Evolutionary conservation across 176 grass and related monocot genomes (phyloP).

Genomic region (Carex myosuroides): DNA sequence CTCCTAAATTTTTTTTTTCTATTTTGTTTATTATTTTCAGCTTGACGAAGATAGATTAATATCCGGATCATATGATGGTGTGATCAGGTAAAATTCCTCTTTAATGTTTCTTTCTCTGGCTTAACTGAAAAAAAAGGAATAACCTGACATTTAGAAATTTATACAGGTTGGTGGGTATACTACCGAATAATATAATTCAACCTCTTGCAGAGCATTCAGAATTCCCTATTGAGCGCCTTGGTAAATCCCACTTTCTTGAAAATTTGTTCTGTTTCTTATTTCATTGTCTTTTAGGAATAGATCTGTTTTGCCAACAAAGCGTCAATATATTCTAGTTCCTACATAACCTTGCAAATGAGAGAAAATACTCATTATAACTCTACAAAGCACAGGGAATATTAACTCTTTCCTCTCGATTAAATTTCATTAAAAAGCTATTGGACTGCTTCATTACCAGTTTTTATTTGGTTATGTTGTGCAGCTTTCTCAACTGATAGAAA

Average conservation of each 20-base stretch:
- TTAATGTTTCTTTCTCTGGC: background rate
- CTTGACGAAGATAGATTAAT: slow-evolving; percentile 88
- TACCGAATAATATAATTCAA: slow-evolving; percentile 86
- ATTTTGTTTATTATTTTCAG: slow-evolving; percentile 31
- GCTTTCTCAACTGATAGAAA: too few species aligned
- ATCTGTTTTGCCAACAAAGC: background rate
- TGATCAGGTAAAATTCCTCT: slow-evolving; percentile 56
- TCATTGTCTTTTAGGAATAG: background rate
- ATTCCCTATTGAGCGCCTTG: slow-evolving; percentile 81
- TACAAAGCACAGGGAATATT: too few species aligned
- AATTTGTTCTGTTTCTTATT: background rate
- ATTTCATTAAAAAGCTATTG: too few species aligned
- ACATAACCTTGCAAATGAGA: background rate
- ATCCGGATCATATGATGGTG: slow-evolving; percentile 79
- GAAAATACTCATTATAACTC: too few species aligned
- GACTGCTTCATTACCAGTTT: too few species aligned
- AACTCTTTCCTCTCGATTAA: too few species aligned
- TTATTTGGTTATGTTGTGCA: too few species aligned
- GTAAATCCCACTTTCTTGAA: slow-evolving; percentile 28
- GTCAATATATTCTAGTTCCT: background rate
- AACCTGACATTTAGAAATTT: background rate
- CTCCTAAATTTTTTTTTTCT: background rate
- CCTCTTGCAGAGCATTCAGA: slow-evolving; percentile 94
- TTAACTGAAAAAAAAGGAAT: background rate
- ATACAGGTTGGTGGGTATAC: slow-evolving; percentile 73